Evolutionary conservation across 2,329 filamentous ascomycete genomes (phyloP).

Genomic region (Exophiala sp.): DNA sequence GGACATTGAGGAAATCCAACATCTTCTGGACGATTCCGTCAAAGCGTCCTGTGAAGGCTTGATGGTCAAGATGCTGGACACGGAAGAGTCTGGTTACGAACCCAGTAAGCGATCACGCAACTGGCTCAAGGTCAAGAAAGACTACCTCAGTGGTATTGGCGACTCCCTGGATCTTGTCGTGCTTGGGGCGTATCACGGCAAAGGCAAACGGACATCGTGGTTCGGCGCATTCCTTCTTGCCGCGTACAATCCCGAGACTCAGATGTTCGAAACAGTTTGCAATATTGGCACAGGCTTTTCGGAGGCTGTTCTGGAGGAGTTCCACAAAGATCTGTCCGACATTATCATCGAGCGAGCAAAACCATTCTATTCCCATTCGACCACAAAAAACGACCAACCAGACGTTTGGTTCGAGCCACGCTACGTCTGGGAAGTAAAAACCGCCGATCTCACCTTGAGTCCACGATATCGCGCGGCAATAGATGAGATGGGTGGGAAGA

Average conservation of each 20-base stretch:
- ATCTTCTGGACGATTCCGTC: conserved; percentile 87
- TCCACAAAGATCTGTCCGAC: conserved; percentile 70
- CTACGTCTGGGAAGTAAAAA: conserved; percentile 96
- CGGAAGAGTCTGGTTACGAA: conserved; percentile 87
- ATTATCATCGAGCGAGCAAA: conserved; percentile 86
- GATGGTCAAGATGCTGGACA: conserved; percentile 99
- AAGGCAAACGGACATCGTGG: conserved; percentile 90
- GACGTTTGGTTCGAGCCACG: conserved; percentile 98
- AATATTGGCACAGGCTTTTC: conserved; percentile 98
- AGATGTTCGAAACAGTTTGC: conserved; percentile 92
- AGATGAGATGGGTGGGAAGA: conserved; percentile 66
- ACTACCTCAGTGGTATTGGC: conserved; percentile 89
- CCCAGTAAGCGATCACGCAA: conserved; percentile 94
- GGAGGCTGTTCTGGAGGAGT: conserved; percentile 84
- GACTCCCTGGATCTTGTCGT: conserved; percentile 97
- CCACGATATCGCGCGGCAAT: conserved; percentile 90
- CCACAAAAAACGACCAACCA: conserved; percentile 84
- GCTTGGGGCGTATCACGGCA: conserved; percentile 87
- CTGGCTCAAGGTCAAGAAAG: conserved; percentile 99
- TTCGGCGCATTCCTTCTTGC: conserved; percentile 95
- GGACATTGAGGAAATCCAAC: conserved; percentile 90
- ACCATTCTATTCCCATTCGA: conserved; percentile 87
- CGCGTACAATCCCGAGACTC: conserved; percentile 77
- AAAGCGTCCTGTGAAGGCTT: conserved; percentile 95
- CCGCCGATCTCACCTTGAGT: conserved; percentile 87